phyloP scores from a whole-genome alignment of 108 stramenopile species.

The Craspedostauros australis region DNA sequence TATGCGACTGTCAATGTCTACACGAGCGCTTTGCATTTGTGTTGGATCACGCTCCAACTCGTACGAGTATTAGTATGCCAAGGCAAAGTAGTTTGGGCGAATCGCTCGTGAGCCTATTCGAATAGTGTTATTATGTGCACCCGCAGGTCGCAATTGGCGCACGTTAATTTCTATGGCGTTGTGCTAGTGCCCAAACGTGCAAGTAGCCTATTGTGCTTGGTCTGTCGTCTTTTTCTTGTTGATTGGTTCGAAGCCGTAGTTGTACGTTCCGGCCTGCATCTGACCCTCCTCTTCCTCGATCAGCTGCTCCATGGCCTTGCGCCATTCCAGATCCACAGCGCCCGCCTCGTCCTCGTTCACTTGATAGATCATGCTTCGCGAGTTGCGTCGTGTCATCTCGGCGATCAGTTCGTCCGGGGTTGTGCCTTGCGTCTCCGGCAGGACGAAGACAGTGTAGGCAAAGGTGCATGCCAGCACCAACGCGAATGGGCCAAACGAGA shows the following conservation, averaged over 20 bases:
- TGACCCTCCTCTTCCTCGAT: slow-evolving; percentile 66
- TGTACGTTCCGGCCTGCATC: slow-evolving; percentile 57
- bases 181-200: background rate
- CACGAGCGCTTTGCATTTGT: too few relatives aligned
- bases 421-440: slow-evolving; percentile 87
- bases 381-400: slow-evolving; percentile 61
- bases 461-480: slow-evolving; percentile 53
- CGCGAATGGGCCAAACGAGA: slow-evolving; percentile 81
- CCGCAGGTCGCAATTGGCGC: background rate
- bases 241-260: too few relatives aligned
- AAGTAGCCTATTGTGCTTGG: background rate
- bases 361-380: slow-evolving; percentile 59
- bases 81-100: too few relatives aligned
- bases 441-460: slow-evolving; percentile 41
- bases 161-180: background rate
- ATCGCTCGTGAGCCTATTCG: too few relatives aligned
- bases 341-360: slow-evolving; percentile 43
- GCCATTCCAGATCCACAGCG: slow-evolving; percentile 74
- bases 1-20: too few relatives aligned
- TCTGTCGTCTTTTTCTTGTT: background rate
- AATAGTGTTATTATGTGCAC: too few relatives aligned
- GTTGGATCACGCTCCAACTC: too few relatives aligned
- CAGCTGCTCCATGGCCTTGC: slow-evolving; percentile 81
- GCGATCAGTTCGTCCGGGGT: slow-evolving; percentile 66
- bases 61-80: too few relatives aligned